Percentiles rank a stretch among this genome's conserved stretches.
Conservation (phyloP, 305 asterid species). For the Ilex paraguariensis region DNA sequence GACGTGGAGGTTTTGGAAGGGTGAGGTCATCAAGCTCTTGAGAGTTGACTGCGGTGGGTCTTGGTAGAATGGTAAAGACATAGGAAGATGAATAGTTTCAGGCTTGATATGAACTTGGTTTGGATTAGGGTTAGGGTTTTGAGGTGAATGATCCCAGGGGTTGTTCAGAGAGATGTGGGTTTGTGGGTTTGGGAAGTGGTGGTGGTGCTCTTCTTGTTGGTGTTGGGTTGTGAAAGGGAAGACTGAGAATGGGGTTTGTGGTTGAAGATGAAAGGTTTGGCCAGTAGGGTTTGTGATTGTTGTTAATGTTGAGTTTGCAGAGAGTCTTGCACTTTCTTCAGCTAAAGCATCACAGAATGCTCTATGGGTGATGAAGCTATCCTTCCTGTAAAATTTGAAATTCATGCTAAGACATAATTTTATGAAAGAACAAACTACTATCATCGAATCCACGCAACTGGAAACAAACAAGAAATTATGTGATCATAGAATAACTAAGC, state of each 20-base stretch:
- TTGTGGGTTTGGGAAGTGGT: constrained; percentile 20
- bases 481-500: too few species aligned
- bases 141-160: constrained; percentile 40
- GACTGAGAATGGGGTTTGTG: constrained; percentile 21
- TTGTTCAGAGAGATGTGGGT: constrained; percentile 13
- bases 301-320: constrained; percentile 47
- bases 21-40: constrained; percentile 21
- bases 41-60: constrained; percentile 10
- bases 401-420: too few species aligned
- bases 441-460: too few species aligned
- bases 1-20: constrained; percentile 23
- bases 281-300: constrained; percentile 21
- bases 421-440: too few species aligned
- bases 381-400: constrained; percentile 45
- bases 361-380: constrained; percentile 78
- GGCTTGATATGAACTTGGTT: constrained; percentile 30
- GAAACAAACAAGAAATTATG: too few species aligned
- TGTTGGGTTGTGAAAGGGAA: constrained; percentile 27
- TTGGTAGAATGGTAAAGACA: constrained; percentile 40
- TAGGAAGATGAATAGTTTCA: constrained; percentile 45
- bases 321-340: constrained; percentile 74
- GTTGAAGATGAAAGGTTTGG: constrained; percentile 16
- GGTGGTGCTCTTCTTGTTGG: constrained; percentile 18
- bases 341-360: constrained; percentile 92
- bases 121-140: constrained; percentile 22